phyloP scores from a whole-genome alignment of 1,284 basidiomycete genomes.

The Cerioporus squamosus region DNA sequence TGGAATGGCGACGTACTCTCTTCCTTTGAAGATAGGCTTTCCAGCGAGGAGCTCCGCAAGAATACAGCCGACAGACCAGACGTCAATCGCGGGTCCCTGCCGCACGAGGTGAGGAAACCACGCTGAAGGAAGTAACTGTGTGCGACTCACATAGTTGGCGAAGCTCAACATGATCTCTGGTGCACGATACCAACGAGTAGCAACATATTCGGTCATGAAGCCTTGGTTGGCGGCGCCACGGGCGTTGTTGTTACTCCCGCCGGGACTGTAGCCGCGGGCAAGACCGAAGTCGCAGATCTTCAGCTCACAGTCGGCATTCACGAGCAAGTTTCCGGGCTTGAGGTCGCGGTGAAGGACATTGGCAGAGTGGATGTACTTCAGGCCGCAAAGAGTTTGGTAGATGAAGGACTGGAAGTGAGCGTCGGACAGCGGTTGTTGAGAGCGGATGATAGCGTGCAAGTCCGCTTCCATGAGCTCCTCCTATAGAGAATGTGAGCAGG shows the following conservation, averaged over 20 bases:
- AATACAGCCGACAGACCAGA: slow-evolving; percentile 99
- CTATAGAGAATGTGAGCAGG: slow-evolving; percentile 40
- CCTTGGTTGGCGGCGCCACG: slow-evolving; percentile 86
- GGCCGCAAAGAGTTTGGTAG: slow-evolving; percentile 97
- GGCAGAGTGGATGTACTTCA: slow-evolving; percentile 99
- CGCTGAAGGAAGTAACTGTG: too few species aligned
- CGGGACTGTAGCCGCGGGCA: slow-evolving; percentile 91
- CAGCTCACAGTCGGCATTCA: slow-evolving; percentile 98
- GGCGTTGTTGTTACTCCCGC: slow-evolving; percentile 36
- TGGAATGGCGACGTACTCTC: slow-evolving; percentile 68
- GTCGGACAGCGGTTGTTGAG: slow-evolving; percentile 96
- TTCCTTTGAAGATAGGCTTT: slow-evolving; percentile 97
- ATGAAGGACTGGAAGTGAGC: slow-evolving; percentile 99
- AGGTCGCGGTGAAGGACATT: slow-evolving; percentile 98
- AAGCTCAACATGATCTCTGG: slow-evolving; percentile 99
- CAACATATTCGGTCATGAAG: slow-evolving; percentile 99
- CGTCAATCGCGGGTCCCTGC: slow-evolving; percentile 87
- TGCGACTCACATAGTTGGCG: slow-evolving; percentile 84
- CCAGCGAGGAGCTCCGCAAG: slow-evolving; percentile 96
- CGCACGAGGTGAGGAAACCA: not conserved
- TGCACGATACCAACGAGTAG: slow-evolving; percentile 96
- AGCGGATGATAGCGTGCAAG: slow-evolving; percentile 98
- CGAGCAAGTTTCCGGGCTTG: slow-evolving; percentile 95
- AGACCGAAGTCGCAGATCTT: slow-evolving; percentile 99
- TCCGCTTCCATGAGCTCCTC: slow-evolving; percentile 99